Evolutionary conservation across 192 early-diverging fungal genomes (phyloP), one percentile per base, ranked within the genome.

Genomic region (Podila verticillata): DNA sequence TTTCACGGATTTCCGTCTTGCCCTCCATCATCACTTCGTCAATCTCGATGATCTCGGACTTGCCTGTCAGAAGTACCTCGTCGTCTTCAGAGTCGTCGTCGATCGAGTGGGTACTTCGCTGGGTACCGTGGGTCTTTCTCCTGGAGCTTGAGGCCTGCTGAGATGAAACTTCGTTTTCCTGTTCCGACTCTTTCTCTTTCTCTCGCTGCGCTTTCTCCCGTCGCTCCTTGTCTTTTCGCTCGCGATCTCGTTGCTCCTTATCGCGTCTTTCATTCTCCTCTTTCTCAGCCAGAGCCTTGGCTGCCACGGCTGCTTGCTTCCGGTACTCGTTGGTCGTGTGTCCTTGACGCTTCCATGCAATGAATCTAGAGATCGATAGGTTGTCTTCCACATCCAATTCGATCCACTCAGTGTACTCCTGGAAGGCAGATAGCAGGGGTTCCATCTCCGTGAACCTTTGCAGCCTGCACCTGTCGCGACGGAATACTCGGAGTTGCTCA

Each of bases 341-440:
- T 13, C 77, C 77, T 35, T 56, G 65, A 30, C 57, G 58, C 48
- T 72, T 72, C 77, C 77, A 80, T 12, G 28, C 30, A 20, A 80
- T 30, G 44, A 80, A 80, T 19, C 58, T 60, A 15, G 20, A 26
- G 34, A 80, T 34, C 1, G 39, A 61, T 0, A 67, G 56, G 12
- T 65, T 61, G 12, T 57, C 57, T 6, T 51, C 58, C 12, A 70
- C 35, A 29, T 72, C 77, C 28, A 80, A 56, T 54, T 68, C 77
- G 31, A 80, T 56, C 77, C 77, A 80, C n/a, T 80, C 77, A 1
- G 62, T 49, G n/a, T 72, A 80, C 63, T 80, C 77, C 24, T 80
- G 77, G 47, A 54, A 80, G 4, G 49, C 63, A 5, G 77, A 80
- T 0, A 72, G 6, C 4, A 49, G 67, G 0, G 77, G 65, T 31